phyloP scores from a whole-genome alignment of 805 yeast genomes.

The Starmerella stellata region DNA sequence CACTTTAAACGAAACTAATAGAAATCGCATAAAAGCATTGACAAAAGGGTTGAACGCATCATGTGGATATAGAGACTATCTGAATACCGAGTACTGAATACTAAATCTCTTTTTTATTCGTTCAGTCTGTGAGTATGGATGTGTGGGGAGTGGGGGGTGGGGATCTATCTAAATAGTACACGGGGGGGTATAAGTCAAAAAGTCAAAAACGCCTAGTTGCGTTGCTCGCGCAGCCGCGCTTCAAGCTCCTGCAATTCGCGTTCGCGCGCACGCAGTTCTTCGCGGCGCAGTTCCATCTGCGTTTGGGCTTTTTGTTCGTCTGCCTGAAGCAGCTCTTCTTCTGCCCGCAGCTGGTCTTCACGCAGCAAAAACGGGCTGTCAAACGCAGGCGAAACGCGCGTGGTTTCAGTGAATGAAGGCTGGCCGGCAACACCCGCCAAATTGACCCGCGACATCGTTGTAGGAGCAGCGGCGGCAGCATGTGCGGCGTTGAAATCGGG shows the following conservation, averaged over 20 bases:
- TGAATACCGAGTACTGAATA: too few species aligned
- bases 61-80: too few species aligned
- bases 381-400: constrained; percentile 1
- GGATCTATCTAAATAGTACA: too few species aligned
- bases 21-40: too few species aligned
- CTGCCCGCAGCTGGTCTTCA: constrained; percentile 76
- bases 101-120: too few species aligned
- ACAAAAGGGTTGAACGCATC: too few species aligned
- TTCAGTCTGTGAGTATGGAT: too few species aligned
- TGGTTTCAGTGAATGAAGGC: not conserved
- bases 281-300: constrained; percentile 61
- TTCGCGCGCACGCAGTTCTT: constrained; percentile 70
- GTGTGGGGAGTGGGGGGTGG: too few species aligned
- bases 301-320: constrained; percentile 81
- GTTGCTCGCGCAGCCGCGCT: constrained; percentile 32
- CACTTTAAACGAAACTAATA: too few species aligned
- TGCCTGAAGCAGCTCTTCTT: constrained; percentile 71
- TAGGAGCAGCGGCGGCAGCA: constrained; percentile 14
- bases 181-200: too few species aligned
- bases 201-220: constrained; percentile 34
- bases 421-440: constrained; percentile 1
- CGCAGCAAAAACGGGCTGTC: constrained; percentile 37
- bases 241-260: constrained; percentile 69
- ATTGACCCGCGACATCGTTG: constrained; percentile 13
- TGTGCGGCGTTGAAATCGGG: constrained; percentile 15